Evolutionary conservation across 2,329 filamentous ascomycete genomes (phyloP).

Genomic region (Ophioceras dolichostomum): DNA sequence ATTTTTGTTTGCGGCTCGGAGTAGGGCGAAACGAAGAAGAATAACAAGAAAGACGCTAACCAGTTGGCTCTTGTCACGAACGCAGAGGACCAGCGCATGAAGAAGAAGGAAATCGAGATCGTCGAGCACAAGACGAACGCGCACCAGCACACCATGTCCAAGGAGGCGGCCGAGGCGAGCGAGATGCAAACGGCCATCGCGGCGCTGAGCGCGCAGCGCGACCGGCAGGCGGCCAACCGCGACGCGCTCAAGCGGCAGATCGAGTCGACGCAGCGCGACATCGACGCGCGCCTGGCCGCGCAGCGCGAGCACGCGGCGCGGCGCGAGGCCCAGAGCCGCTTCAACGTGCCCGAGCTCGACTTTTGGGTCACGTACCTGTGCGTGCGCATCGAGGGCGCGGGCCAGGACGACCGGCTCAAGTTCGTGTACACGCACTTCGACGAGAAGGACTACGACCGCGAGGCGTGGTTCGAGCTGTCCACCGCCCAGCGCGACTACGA

Average conservation of each 20-base stretch:
- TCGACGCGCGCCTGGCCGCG: conserved; percentile 57
- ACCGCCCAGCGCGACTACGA: conserved; percentile 76
- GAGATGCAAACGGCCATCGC: conserved; percentile 59
- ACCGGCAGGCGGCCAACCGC: conserved; percentile 43
- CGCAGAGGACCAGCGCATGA: conserved; percentile 82
- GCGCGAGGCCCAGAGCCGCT: conserved; percentile 70
- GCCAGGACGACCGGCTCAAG: conserved; percentile 71
- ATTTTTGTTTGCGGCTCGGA: background rate
- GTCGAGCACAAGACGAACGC: conserved; percentile 57
- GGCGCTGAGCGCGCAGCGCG: conserved; percentile 44
- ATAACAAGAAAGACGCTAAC: conserved; percentile 1
- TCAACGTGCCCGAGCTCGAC: conserved; percentile 85
- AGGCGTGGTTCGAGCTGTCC: conserved; percentile 88
- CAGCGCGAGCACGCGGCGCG: conserved; percentile 61
- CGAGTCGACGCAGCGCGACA: conserved; percentile 54
- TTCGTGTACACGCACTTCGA: conserved; percentile 84
- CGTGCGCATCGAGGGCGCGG: conserved; percentile 78
- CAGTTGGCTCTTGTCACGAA: too few relatives aligned
- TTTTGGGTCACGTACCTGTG: conserved; percentile 94
- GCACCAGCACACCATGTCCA: conserved; percentile 62
- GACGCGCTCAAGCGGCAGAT: conserved; percentile 50
- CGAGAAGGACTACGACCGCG: conserved; percentile 75
- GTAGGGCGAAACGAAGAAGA: conserved; percentile 5
- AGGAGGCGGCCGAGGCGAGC: conserved; percentile 63
- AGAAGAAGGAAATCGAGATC: conserved; percentile 78